Evolutionary conservation across 495 filamentous ascomycete genomes (phyloP).

Genomic region (Usnea hakonensis): DNA sequence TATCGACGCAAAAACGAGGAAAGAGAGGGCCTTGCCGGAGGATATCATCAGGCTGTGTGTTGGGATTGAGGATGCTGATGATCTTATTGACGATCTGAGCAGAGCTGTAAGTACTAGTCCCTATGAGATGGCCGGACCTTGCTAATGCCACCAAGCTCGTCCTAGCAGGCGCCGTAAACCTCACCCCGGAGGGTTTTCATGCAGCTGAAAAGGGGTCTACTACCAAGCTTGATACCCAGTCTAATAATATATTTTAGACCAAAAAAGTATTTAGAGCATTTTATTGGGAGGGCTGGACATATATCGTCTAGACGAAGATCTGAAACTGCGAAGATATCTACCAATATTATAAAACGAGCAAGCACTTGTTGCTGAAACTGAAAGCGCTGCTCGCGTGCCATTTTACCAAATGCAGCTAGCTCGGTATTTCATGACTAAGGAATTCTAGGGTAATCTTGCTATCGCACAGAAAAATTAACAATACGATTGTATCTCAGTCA

Average conservation of each 20-base stretch:
- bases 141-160: conserved; percentile 55
- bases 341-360: too few species aligned
- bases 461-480: too few species aligned
- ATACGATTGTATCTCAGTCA: neutral
- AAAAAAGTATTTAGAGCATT: neutral
- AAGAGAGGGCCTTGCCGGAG: conserved; percentile 86
- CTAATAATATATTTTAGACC: conserved; percentile 22
- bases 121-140: neutral
- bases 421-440: neutral
- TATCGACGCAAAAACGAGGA: conserved; percentile 88
- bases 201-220: conserved; percentile 36
- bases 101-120: conserved; percentile 62
- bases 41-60: conserved; percentile 94
- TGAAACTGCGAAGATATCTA: neutral
- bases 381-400: conserved; percentile 1
- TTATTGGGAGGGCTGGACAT: neutral
- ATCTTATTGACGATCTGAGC: conserved; percentile 87
- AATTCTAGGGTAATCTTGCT: neutral
- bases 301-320: neutral
- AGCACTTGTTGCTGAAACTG: too few species aligned
- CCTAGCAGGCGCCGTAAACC: conserved; percentile 83
- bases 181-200: conserved; percentile 70
- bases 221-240: conserved; percentile 19
- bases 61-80: conserved; percentile 88
- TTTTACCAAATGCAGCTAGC: conserved; percentile 1